Conservation (phyloP, 2,329 filamentous ascomycete species). For the Hymenoscyphus fructigenus region DNA sequence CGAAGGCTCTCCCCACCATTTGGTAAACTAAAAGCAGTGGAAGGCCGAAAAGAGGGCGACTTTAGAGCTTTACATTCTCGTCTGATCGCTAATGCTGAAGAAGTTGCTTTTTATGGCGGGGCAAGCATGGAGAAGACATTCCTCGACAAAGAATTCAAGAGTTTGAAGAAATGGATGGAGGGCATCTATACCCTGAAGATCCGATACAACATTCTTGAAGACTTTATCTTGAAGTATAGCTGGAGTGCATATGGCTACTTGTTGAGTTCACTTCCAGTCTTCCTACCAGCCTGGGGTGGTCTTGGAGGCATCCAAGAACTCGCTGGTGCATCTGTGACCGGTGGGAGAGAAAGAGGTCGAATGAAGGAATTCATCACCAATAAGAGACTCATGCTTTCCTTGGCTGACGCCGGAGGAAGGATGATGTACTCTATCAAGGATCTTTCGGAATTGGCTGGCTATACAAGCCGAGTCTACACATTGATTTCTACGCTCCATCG, state of each 20-base stretch:
- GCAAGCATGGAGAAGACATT: slow-evolving; percentile 94
- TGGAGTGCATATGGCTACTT: slow-evolving; percentile 98
- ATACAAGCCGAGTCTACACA: slow-evolving; percentile 94
- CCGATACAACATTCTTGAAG: slow-evolving; percentile 96
- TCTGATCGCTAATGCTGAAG: slow-evolving; percentile 93
- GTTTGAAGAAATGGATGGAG: slow-evolving; percentile 95
- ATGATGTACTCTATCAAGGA: slow-evolving; percentile 99
- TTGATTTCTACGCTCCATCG: slow-evolving; percentile 92
- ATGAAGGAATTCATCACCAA: slow-evolving; percentile 99
- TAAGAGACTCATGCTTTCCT: slow-evolving; percentile 94
- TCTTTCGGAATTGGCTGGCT: slow-evolving; percentile 89
- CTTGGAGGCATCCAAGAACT: slow-evolving; percentile 72
- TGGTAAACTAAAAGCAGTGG: slow-evolving; percentile 93
- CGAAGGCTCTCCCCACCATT: slow-evolving; percentile 90
- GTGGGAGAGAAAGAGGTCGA: slow-evolving; percentile 72
- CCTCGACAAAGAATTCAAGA: slow-evolving; percentile 87
- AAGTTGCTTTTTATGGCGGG: slow-evolving; percentile 95
- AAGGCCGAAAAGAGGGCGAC: slow-evolving; percentile 92
- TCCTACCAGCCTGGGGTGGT: slow-evolving; percentile 91
- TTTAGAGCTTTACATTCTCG: slow-evolving; percentile 89
- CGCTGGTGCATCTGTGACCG: slow-evolving; percentile 48
- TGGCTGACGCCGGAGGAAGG: slow-evolving; percentile 90
- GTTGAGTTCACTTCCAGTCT: slow-evolving; percentile 87
- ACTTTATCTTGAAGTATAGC: slow-evolving; percentile 96
- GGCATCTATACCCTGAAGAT: slow-evolving; percentile 97